phyloP scores from a whole-genome alignment of 2,329 filamentous ascomycete species.

The Aspergillus versicolor region DNA sequence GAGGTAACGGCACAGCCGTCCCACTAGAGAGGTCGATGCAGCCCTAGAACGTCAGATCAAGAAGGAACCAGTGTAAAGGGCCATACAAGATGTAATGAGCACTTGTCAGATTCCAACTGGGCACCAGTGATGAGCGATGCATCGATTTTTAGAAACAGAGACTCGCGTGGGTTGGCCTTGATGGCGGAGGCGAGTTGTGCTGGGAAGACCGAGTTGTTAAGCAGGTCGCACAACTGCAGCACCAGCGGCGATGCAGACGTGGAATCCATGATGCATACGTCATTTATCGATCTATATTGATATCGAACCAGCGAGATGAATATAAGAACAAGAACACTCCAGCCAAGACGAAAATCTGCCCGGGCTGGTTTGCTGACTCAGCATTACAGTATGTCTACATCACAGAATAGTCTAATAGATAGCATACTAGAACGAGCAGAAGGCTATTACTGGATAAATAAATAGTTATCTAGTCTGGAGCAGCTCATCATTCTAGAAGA shows the following conservation, averaged over 20 bases:
- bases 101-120: background rate
- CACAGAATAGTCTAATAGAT: too few species aligned
- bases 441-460: too few species aligned
- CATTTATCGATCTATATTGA: background rate
- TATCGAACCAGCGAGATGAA: background rate
- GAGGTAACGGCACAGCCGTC: background rate
- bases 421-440: too few species aligned
- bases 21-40: conserved; percentile 14
- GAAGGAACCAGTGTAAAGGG: background rate
- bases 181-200: conserved; percentile 11
- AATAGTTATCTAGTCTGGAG: too few species aligned
- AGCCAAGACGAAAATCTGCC: conserved; percentile 14
- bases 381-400: background rate
- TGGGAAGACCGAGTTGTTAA: conserved; percentile 10
- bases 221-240: conserved; percentile 12
- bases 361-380: conserved; percentile 16
- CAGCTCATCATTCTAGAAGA: too few species aligned
- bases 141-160: conserved; percentile 13
- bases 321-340: background rate
- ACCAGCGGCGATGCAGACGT: conserved; percentile 1
- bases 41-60: conserved; percentile 6
- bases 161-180: background rate
- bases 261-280: background rate
- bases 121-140: conserved; percentile 2
- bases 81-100: background rate